Percentiles rank a stretch among this genome's conserved stretches.
These are phyloP conservation scores for Colletotrichum tanaceti DNA, from an alignment of 2,329 filamentous ascomycete genomes.

Conservation along the genomic window DNA sequence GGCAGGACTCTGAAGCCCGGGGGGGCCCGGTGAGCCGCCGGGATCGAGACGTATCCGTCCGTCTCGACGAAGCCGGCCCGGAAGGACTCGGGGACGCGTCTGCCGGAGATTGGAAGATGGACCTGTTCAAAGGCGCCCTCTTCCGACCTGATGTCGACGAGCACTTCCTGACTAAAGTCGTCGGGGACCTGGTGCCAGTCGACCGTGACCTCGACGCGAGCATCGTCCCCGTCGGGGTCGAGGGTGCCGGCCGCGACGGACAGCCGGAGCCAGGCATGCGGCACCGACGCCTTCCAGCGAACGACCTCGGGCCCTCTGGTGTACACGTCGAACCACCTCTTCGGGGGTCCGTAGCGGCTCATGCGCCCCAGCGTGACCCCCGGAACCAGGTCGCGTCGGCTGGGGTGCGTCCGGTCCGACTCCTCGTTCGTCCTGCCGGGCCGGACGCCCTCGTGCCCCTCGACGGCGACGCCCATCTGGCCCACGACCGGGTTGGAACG, in stretches of 20 bases:
- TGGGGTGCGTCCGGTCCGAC: slow-evolving; percentile 61
- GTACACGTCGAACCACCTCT: slow-evolving; percentile 52
- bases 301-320: slow-evolving; percentile 48
- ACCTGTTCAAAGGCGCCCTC: slow-evolving; percentile 53
- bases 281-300: slow-evolving; percentile 46
- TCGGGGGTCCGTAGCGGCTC: slow-evolving; percentile 48
- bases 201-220: slow-evolving; percentile 47
- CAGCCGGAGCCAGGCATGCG: slow-evolving; percentile 51
- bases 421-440: slow-evolving; percentile 62
- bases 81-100: slow-evolving; percentile 48
- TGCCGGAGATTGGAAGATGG: slow-evolving; percentile 44
- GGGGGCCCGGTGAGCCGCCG: slow-evolving; percentile 41
- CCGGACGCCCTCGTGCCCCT: slow-evolving; percentile 50
- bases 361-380: slow-evolving; percentile 48
- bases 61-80: slow-evolving; percentile 50
- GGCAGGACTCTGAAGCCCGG: slow-evolving; percentile 47
- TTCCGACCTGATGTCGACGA: slow-evolving; percentile 50
- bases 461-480: slow-evolving; percentile 50
- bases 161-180: slow-evolving; percentile 56
- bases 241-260: slow-evolving; percentile 47
- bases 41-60: slow-evolving; percentile 50
- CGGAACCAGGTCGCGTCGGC: slow-evolving; percentile 47
- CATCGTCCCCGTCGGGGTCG: slow-evolving; percentile 48
- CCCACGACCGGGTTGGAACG: slow-evolving; percentile 59
- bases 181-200: slow-evolving; percentile 53